Percentiles rank a stretch among this genome's conserved stretches.
Conservation (phyloP, 768 basidiomycete species). For the Psilocybe azurescens region DNA sequence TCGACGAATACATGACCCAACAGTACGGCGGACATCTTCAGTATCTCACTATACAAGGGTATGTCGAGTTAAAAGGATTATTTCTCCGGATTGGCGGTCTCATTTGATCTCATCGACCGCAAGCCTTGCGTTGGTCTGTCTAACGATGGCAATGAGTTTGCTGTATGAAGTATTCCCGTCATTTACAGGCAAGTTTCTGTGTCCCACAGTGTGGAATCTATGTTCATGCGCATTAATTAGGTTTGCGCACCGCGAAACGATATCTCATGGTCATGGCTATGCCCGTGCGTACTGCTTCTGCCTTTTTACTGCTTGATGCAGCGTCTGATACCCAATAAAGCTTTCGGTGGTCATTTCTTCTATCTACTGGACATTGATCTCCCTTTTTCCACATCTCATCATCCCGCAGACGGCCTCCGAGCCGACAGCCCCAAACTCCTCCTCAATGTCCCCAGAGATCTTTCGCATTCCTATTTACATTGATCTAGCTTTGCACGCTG, state of each 20-base stretch:
- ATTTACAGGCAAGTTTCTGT: conserved; percentile 27
- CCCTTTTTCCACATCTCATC: conserved; percentile 63
- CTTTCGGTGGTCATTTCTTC: conserved; percentile 43
- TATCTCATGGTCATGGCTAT: conserved; percentile 65
- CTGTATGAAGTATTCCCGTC: conserved; percentile 38
- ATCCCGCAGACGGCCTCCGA: conserved; percentile 20
- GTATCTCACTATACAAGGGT: conserved; percentile 85
- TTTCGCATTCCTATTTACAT: conserved; percentile 52
- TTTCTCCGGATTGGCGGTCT: not conserved
- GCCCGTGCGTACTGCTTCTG: conserved; percentile 52
- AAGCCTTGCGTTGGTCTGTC: conserved; percentile 41
- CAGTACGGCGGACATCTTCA: conserved; percentile 72
- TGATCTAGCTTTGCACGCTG: conserved; percentile 71
- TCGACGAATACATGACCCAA: conserved; percentile 36
- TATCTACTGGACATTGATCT: conserved; percentile 75
- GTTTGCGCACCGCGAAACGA: conserved; percentile 53
- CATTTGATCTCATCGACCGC: not conserved
- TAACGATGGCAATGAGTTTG: conserved; percentile 41
- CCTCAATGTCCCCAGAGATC: conserved; percentile 29
- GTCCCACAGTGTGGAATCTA: not conserved
- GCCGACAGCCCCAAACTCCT: conserved; percentile 32
- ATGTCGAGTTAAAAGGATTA: conserved; percentile 16
- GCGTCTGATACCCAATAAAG: conserved; percentile 21
- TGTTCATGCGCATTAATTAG: conserved; percentile 29
- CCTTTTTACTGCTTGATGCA: not conserved